Conservation (phyloP, 345 rosid genomes). For the Gossypium bickii region DNA sequence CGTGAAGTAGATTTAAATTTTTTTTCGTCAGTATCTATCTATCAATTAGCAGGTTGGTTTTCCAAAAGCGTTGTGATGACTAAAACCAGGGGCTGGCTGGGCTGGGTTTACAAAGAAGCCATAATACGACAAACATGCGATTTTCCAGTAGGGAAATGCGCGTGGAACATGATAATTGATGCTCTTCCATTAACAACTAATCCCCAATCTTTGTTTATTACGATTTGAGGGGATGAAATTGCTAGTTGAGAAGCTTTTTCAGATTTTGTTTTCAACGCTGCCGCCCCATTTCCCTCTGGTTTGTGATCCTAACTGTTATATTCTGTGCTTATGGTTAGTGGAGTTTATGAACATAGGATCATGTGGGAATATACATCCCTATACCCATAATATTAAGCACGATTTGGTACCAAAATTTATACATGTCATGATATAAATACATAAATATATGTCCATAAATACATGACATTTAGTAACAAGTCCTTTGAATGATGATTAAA, state of each 20-base stretch:
- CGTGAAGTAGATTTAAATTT: too few species aligned
- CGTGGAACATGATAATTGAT: too few species aligned
- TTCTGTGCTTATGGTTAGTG: constrained; percentile 8
- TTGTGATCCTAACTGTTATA: constrained; percentile 10
- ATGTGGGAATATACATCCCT: constrained; percentile 5
- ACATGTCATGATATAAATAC: background rate
- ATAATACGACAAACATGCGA: too few species aligned
- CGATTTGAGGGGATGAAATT: background rate
- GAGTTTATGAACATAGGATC: constrained; percentile 4
- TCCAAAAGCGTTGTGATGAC: too few species aligned
- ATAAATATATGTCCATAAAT: too few species aligned
- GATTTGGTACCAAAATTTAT: background rate
- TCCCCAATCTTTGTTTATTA: background rate
- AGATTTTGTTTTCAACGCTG: constrained; percentile 10
- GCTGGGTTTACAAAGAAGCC: too few species aligned
- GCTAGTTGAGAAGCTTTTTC: background rate
- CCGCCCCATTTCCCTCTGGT: background rate
- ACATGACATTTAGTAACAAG: too few species aligned
- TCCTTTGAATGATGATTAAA: background rate
- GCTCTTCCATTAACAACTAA: background rate
- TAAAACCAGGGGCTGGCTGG: too few species aligned
- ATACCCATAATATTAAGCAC: background rate
- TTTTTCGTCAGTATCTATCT: too few species aligned
- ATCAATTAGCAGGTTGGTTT: too few species aligned
- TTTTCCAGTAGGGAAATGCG: too few species aligned